These are phyloP conservation scores for Mortierella sp. DNA, from an alignment of 371 early-diverging fungal species.

Conservation along the genomic window DNA sequence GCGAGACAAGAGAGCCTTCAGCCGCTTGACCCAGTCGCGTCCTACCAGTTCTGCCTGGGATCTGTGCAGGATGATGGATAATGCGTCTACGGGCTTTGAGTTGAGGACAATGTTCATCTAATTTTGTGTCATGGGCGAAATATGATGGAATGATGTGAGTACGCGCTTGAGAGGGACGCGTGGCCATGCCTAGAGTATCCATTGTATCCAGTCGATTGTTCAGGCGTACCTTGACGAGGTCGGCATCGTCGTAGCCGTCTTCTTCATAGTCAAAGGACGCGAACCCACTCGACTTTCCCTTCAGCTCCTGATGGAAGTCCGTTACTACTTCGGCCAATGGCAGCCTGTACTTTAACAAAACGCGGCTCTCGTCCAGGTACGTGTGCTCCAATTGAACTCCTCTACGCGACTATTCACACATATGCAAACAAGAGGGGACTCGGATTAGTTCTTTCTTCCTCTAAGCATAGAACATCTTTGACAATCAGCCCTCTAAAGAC, in stretches of 20 bases:
- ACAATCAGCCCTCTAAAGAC: background rate
- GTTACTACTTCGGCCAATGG: constrained; percentile 95
- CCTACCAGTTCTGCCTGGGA: constrained; percentile 80
- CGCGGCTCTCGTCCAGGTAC: constrained; percentile 88
- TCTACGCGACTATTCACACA: constrained; percentile 68
- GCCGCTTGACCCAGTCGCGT: constrained; percentile 83
- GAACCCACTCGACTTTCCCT: constrained; percentile 93
- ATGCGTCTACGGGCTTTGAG: constrained; percentile 92
- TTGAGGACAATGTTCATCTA: constrained; percentile 92
- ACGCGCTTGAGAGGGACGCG: background rate
- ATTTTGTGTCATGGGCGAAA: background rate
- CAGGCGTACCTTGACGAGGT: constrained; percentile 88
- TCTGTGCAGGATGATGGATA: constrained; percentile 91
- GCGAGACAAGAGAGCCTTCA: constrained; percentile 79
- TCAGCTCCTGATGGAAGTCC: constrained; percentile 95
- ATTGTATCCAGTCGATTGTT: no score
- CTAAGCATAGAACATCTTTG: background rate
- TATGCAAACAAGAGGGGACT: background rate
- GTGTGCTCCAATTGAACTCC: constrained; percentile 89
- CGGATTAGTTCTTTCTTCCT: background rate
- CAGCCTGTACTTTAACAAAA: constrained; percentile 88
- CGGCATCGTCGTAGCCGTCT: constrained; percentile 87
- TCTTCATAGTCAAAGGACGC: constrained; percentile 98
- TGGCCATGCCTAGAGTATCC: no score
- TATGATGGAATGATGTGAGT: background rate